Conservation (phyloP, 768 basidiomycete genomes). For the Daedalea quercina region DNA sequence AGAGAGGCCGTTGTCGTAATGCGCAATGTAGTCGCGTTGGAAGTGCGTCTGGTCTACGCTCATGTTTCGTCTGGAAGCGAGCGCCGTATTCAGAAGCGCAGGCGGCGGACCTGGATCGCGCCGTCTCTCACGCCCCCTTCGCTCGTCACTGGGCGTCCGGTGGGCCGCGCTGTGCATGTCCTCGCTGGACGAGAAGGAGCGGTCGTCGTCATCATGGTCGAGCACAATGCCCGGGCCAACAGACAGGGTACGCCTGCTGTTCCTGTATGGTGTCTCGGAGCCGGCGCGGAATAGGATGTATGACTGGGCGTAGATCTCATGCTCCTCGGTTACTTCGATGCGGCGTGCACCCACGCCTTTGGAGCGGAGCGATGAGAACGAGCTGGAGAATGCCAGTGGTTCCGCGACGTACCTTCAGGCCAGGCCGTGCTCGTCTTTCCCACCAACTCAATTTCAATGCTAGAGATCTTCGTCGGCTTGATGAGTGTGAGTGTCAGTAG, state of each 20-base stretch:
- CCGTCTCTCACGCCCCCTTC: conserved; percentile 13
- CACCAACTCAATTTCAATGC: conserved; percentile 74
- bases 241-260: conserved; percentile 40
- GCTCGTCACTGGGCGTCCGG: conserved; percentile 7
- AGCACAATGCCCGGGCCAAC: conserved; percentile 46
- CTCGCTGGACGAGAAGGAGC: conserved; percentile 24
- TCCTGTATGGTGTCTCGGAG: conserved; percentile 29
- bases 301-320: conserved; percentile 63
- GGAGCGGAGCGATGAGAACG: background rate
- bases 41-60: conserved; percentile 27
- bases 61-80: conserved; percentile 15
- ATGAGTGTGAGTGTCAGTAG: conserved; percentile 54
- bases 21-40: conserved; percentile 23
- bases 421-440: conserved; percentile 70
- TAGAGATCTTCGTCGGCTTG: conserved; percentile 82
- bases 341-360: conserved; percentile 62
- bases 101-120: background rate
- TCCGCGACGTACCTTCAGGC: conserved; percentile 66
- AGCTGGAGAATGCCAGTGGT: background rate
- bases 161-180: conserved; percentile 8
- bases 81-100: background rate
- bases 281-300: conserved; percentile 69
- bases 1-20: conserved; percentile 21
- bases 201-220: conserved; percentile 30
- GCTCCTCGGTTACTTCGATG: conserved; percentile 73